phyloP scores from a whole-genome alignment of 441 rosid genomes.

The Hura crepitans region DNA sequence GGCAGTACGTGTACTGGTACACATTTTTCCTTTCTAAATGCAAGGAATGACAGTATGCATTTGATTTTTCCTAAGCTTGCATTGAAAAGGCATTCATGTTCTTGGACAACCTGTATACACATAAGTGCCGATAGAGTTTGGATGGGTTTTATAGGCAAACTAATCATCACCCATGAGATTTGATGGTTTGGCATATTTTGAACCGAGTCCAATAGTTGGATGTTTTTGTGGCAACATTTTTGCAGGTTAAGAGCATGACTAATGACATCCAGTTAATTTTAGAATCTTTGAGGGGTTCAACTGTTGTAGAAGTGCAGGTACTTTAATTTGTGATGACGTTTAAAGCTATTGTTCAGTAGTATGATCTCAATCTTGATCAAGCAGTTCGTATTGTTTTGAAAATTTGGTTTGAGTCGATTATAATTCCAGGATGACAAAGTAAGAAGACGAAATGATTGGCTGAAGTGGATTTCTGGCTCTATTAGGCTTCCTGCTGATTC shows the following conservation, averaged over 20 bases:
- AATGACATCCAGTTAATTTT: constrained; percentile 48
- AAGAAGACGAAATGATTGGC: constrained; percentile 64
- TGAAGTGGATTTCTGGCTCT: constrained; percentile 37
- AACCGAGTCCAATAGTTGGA: constrained; percentile 3
- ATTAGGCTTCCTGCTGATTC: constrained; percentile 26
- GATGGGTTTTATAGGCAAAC: neutral
- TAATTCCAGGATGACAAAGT: constrained; percentile 61
- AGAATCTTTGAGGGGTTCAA: constrained; percentile 58
- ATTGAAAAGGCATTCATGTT: neutral
- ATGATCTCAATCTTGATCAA: neutral
- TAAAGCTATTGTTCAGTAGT: too few relatives aligned
- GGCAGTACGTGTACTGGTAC: too few relatives aligned
- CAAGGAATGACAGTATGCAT: too few relatives aligned
- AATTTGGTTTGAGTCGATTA: too few relatives aligned
- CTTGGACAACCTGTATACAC: neutral
- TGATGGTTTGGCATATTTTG: neutral
- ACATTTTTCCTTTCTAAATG: too few relatives aligned
- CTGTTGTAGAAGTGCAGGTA: constrained; percentile 67
- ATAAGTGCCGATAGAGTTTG: neutral
- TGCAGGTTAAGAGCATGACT: constrained; percentile 62
- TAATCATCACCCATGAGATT: neutral
- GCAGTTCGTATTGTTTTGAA: neutral
- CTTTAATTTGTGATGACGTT: neutral
- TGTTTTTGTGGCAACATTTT: constrained; percentile 19
- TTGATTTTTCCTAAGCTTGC: neutral